Evolutionary conservation across 148 eudicot genomes (phyloP), one percentile per base, ranked within the genome.

Genomic region (Rhododendron ovatum): DNA sequence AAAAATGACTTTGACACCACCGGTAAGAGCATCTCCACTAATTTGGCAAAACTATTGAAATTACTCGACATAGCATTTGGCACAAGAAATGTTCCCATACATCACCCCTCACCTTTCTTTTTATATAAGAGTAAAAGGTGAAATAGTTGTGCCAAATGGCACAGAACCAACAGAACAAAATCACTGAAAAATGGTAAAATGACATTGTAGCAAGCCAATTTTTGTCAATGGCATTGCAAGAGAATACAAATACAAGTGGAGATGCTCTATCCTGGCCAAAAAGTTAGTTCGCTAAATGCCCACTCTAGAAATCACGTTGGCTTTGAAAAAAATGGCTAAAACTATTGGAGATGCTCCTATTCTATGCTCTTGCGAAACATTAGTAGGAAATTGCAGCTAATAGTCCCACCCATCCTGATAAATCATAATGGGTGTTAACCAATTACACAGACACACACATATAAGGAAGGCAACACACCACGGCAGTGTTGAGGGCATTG

Each of bases 401-500:
- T 17, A 48, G 39, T 55, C 61, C 18, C 6, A 55, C 61, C 4
- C 80, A 45, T 45, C 63, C 63, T 12, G 24, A 80, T 14, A 41
- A 41, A 41, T 41, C 45, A 41, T 41, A 50, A 57, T 17, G 47
- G 2, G 43, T 30, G 45, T 4, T 57, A 37, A 20, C 30, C 50
- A 73, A 47, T n/a, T 14, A 47, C 50, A 47, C 50, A 47, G 9
- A 47, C 50, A 9, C 50, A 47, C 2, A 47, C 11, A 47, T 7
- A 9, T 1, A 2, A 43, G 75, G 51, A 83, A 67, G 61, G 69
- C 57, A 86, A 85, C 47, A 80, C 63, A 96, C 99, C 91, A 91
- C 83, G 15, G 93, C 82, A 51, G 90, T 88, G 50, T 88, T 94
- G 83, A 95, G 89, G 28, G 98, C 92, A 74, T 95, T 95, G 39